Conservation (phyloP, 441 rosid genomes). For the Populus tomentosa region DNA sequence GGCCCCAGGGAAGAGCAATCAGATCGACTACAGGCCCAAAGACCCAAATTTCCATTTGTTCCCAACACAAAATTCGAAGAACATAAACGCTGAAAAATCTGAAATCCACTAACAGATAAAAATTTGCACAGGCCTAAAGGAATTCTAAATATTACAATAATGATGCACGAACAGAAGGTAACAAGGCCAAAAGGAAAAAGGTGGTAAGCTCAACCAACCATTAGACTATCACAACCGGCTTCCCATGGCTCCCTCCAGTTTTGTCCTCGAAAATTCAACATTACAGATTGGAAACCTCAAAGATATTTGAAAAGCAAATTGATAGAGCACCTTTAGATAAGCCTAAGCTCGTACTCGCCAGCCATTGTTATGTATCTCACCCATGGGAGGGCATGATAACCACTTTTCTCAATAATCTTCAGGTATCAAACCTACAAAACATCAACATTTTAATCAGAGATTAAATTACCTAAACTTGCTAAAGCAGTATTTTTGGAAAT, state of each 20-base stretch:
- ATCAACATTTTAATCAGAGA: not conserved
- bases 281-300: not conserved
- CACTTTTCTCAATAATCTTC: slow-evolving; percentile 84
- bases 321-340: slow-evolving; percentile 30
- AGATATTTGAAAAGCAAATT: not conserved
- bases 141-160: slow-evolving; percentile 12
- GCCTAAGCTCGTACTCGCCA: slow-evolving; percentile 82
- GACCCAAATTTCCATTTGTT: not conserved
- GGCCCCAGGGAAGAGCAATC: not conserved
- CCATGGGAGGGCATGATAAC: slow-evolving; percentile 88
- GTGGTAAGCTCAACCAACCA: not conserved
- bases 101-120: not conserved
- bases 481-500: not conserved
- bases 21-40: too few species aligned
- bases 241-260: slow-evolving; percentile 1
- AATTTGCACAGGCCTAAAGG: not conserved
- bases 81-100: not conserved
- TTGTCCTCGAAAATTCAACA: slow-evolving; percentile 8
- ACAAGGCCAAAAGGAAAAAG: not conserved
- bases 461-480: not conserved
- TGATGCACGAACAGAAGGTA: not conserved
- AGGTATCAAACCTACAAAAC: slow-evolving; percentile 64
- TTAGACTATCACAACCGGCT: not conserved
- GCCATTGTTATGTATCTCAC: slow-evolving; percentile 88
- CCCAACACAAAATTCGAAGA: not conserved